Conservation (phyloP, 176 grass and related monocot genomes). For the Tuctoria greenei region DNA sequence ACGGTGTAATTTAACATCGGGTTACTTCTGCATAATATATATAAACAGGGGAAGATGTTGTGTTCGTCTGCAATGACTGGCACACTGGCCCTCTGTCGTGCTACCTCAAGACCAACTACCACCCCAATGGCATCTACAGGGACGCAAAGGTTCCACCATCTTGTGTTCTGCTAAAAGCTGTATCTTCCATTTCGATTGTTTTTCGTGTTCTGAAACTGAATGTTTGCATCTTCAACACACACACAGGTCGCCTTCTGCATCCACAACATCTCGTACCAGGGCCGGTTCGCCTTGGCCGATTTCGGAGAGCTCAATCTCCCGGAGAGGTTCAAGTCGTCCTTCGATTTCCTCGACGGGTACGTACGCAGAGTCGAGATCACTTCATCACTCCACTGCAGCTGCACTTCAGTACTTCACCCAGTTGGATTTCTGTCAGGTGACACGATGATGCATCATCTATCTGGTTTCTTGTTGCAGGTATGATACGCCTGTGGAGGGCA, state of each 20-base stretch:
- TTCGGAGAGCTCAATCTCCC: conserved; percentile 70
- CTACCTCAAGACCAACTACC: conserved; percentile 87
- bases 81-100: conserved; percentile 67
- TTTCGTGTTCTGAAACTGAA: conserved; percentile 25
- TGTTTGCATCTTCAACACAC: neutral
- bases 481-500: conserved; percentile 77
- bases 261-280: conserved; percentile 97
- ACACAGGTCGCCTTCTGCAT: conserved; percentile 89
- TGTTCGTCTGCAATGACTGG: conserved; percentile 97
- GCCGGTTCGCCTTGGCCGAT: conserved; percentile 59
- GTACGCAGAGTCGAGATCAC: neutral
- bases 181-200: neutral
- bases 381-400: neutral
- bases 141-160: conserved; percentile 54
- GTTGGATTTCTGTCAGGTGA: neutral
- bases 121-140: conserved; percentile 68
- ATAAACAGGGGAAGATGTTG: conserved; percentile 67
- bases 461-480: conserved; percentile 46
- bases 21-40: neutral
- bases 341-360: conserved; percentile 88
- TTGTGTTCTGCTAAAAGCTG: neutral
- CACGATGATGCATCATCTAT: neutral
- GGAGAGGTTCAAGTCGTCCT: conserved; percentile 70
- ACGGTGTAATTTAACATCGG: neutral
- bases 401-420: too few relatives aligned